Evolutionary conservation across 176 grass and related monocot genomes (phyloP), one percentile per base, ranked within the genome.

Genomic region (Aegilops bicornis): DNA sequence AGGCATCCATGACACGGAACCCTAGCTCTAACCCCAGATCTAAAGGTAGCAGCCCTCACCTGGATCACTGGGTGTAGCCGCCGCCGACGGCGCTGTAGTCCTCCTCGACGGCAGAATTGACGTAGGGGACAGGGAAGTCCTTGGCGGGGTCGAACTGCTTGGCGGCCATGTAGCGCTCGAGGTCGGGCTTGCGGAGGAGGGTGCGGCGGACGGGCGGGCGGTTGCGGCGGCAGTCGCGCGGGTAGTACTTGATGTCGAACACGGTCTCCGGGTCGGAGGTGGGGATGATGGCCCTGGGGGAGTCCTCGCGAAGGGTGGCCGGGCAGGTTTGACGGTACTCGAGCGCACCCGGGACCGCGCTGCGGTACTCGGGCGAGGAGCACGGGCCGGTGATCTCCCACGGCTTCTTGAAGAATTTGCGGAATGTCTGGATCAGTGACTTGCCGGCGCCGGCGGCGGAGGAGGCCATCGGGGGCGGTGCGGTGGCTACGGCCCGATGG

Each of bases 351-450:
- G 94, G 94, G 32, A 91, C 1, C 30, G 94, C 81, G 59, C 78
- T 84, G 60, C 91, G 87, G 89, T 96, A 96, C 90, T 96, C 97
- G 3, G 97, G 94, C 40, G 84, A 64, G 40, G 97, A 79, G 87
- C 94, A 96, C 59, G 97, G 97, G 1, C 97, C 97, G 22, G 97
- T 99, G 92, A 99, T 82, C 90, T 99, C 97, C 97, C 97, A 99
- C 19, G 97, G 97, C 87, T 90, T 94, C 89, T 99, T 99, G 50
- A 99, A 79, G 90, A 94, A 93, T n/a, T 71, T 87, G 86, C 86
- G 88, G 20, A 99, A 77, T 11, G 90, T 84, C 68, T 94, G 94
- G 87, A 91, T 30, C 68, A 96, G 68, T 20, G 97, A 91, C 80
- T 92, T 93, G 80, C 86, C 89, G 76, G 82, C 77, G 77, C 86